Evolutionary conservation across 1,284 basidiomycete genomes (phyloP).

Genomic region (Papiliotrema nemorosa): DNA sequence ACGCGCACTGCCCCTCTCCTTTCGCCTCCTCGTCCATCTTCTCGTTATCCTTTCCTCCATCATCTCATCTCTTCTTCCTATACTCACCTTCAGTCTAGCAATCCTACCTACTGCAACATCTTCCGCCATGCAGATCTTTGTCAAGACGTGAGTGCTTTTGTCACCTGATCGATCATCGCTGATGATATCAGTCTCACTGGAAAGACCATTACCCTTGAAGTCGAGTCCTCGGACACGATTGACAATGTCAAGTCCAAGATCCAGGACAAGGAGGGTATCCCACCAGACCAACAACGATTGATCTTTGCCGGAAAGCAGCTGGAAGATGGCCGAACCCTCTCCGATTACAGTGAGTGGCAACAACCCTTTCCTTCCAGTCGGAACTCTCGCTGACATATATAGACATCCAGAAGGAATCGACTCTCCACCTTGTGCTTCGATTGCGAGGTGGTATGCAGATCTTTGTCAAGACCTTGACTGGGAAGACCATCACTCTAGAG

Average conservation of each 20-base stretch:
- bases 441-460: constrained; percentile 84
- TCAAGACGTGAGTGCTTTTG: constrained; percentile 52
- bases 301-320: constrained; percentile 96
- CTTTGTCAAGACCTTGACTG: constrained; percentile 47
- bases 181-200: constrained; percentile 53
- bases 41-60: no score
- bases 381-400: constrained; percentile 3
- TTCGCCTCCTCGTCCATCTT: no score
- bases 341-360: constrained; percentile 75
- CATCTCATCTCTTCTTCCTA: no score
- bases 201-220: constrained; percentile 60
- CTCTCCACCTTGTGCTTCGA: constrained; percentile 94
- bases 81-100: no score
- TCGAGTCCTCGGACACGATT: constrained; percentile 60
- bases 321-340: constrained; percentile 90
- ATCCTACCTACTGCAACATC: constrained; percentile 56
- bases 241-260: constrained; percentile 61
- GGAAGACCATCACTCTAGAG: constrained; percentile 59
- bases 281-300: constrained; percentile 88
- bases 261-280: constrained; percentile 66
- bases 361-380: constrained; percentile 59
- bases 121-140: constrained; percentile 61
- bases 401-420: constrained; percentile 99
- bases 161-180: neutral
- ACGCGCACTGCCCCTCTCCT: no score